Percentiles rank a stretch among this genome's conserved stretches.
Conservation (phyloP, 257 asterid species). For the Forsythia viridissima region DNA sequence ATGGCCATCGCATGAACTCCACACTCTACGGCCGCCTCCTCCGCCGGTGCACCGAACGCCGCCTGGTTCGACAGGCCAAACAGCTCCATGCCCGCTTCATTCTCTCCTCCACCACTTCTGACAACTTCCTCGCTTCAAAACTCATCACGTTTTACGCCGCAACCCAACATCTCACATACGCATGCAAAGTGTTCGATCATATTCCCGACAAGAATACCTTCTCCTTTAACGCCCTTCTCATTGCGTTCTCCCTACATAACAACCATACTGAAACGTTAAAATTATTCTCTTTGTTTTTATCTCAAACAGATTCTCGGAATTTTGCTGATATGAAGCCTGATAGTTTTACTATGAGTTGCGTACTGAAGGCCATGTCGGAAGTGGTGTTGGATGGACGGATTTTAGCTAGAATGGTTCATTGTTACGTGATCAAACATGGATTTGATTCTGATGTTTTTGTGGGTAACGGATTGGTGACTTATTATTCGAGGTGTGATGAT, state of each 20-base stretch:
- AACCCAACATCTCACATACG: slow-evolving; percentile 36
- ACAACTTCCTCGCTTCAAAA: slow-evolving; percentile 80
- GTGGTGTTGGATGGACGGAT: slow-evolving; percentile 34
- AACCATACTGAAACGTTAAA: slow-evolving; percentile 47
- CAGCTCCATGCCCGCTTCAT: slow-evolving; percentile 74
- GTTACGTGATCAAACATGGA: slow-evolving; percentile 59
- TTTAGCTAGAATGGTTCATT: slow-evolving; percentile 49
- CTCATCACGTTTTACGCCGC: slow-evolving; percentile 64
- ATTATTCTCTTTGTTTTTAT: slow-evolving; percentile 37
- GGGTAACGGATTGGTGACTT: slow-evolving; percentile 72
- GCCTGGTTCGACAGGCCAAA: slow-evolving; percentile 60
- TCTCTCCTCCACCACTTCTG: slow-evolving; percentile 48
- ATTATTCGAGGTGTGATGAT: slow-evolving; percentile 69
- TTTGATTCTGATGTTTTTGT: slow-evolving; percentile 64
- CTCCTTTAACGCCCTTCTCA: slow-evolving; percentile 77
- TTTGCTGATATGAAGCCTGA: slow-evolving; percentile 50
- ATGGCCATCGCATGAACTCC: slow-evolving; percentile 45
- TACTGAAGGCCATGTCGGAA: slow-evolving; percentile 71
- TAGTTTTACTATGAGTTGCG: slow-evolving; percentile 65
- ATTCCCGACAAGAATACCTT: slow-evolving; percentile 64
- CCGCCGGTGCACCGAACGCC: slow-evolving; percentile 63
- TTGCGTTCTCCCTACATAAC: slow-evolving; percentile 52
- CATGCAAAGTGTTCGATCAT: slow-evolving; percentile 80
- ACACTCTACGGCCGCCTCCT: slow-evolving; percentile 56
- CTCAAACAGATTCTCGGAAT: slow-evolving; percentile 23